These are phyloP conservation scores for Debaryomycetaceae sp. DNA, from an alignment of 1,139 yeast species.

Conservation along the genomic window DNA sequence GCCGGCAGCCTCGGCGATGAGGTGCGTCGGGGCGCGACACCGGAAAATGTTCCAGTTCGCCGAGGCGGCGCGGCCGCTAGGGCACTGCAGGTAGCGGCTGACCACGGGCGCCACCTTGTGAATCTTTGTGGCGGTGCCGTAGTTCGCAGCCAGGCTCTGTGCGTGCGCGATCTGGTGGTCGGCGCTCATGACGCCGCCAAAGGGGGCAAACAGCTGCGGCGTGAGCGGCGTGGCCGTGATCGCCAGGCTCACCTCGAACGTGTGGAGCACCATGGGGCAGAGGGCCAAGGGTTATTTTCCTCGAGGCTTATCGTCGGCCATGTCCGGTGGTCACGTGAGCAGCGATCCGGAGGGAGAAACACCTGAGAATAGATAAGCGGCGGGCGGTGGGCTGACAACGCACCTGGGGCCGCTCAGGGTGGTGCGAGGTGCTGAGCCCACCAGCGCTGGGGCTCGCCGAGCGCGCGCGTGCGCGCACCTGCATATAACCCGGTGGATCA, in stretches of 20 bases:
- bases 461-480: no score
- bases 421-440: no score
- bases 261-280: no score
- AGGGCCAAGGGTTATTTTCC: no score
- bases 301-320: no score
- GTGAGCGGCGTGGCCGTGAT: conserved; percentile 35
- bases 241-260: conserved; percentile 15
- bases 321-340: no score
- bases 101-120: conserved; percentile 66
- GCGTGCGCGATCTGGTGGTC: conserved; percentile 36
- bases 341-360: no score
- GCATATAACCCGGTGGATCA: no score
- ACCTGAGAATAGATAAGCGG: no score
- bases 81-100: conserved; percentile 46
- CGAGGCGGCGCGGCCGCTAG: conserved; percentile 42
- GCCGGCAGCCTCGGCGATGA: conserved; percentile 29
- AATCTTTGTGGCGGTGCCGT: conserved; percentile 87
- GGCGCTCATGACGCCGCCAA: conserved; percentile 45
- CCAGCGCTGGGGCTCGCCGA: no score
- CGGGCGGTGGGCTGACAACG: no score
- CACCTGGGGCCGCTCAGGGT: no score
- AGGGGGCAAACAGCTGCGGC: conserved; percentile 38
- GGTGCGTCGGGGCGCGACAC: conserved; percentile 68
- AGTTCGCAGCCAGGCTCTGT: conserved; percentile 58
- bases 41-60: conserved; percentile 84